Base-by-base conservation (phyloP, 108 stramenopile species). In the Skeletonema marinoi region DNA sequence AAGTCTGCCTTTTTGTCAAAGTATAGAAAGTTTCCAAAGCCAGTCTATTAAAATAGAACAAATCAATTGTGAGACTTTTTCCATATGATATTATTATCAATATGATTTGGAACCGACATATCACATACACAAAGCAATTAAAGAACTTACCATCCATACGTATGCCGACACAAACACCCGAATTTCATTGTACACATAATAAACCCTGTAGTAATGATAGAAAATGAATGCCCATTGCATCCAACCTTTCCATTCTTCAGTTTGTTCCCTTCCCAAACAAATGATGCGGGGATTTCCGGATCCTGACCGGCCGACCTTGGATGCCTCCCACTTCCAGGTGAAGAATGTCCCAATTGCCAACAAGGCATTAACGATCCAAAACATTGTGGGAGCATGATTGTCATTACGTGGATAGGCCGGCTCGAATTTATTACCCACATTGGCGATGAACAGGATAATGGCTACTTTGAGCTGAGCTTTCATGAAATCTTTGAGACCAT, bases 211-310 rank as follows among this genome's bases (percentile, higher is more conserved):
- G 79, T 98, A 98, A 80, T 98, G 97, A 83, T 98, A 98, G 72
- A 91, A 84, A 60, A 93, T 84, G 63, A 93, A 94, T 39, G 89
- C 87, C 83, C 83, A 84, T 48, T 98, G 97, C 97, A 98, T 98
- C 97, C 97, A 98, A 33, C 97, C 97, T 78, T 98, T 98, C 97
- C 97, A 98, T 75, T 98, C 97, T 80, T 90, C 90, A 32, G 90
- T 90, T 73, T 90, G 90, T 62, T 85, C 75, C 60, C 90, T 82
- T 7, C 78, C 78, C 68, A 90, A 72, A 16, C 87, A 64, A 14
- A 85, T 65, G n/a, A 90, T 85, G 13, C 90, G 82, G n/a, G 85
- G 72, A 16, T 74, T 41, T 30, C 83, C 78, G 25, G 25, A 25
- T n/a, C 63, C 81, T 4, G 79, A 64, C 12, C 82, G 50, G 3